Conservation (phyloP, 305 asterid genomes). For the Fraxinus platypoda region DNA sequence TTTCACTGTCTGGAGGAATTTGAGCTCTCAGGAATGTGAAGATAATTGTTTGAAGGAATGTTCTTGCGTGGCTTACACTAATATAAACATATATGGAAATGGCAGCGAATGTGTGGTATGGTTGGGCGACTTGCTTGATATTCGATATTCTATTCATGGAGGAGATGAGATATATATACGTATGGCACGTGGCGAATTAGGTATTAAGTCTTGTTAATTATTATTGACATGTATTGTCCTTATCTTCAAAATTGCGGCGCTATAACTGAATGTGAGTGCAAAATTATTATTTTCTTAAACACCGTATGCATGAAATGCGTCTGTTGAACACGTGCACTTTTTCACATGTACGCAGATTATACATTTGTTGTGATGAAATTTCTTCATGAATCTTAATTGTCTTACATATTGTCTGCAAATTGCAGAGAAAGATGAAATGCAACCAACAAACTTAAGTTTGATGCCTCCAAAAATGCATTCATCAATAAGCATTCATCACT, state of each 20-base stretch:
- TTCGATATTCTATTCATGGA: slow-evolving; percentile 15
- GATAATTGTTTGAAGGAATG: slow-evolving; percentile 37
- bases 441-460: no score
- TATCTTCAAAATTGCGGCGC: neutral
- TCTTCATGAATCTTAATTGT: neutral
- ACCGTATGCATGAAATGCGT: no score
- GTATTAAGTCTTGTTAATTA: slow-evolving; percentile 9
- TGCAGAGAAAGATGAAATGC: no score
- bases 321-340: no score
- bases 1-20: slow-evolving; percentile 23
- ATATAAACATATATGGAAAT: slow-evolving; percentile 28
- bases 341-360: neutral
- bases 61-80: slow-evolving; percentile 44
- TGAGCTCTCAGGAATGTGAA: slow-evolving; percentile 27
- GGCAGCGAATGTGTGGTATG: slow-evolving; percentile 44
- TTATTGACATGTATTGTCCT: neutral
- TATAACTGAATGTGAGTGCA: neutral
- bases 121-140: slow-evolving; percentile 38
- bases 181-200: slow-evolving; percentile 35
- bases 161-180: slow-evolving; percentile 47
- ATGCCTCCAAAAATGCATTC: neutral
- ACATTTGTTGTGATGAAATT: neutral
- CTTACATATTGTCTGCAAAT: neutral
- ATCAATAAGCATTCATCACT: neutral
- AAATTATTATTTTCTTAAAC: no score